phyloP scores from a whole-genome alignment of 192 early-diverging fungal genomes.

The Backusella macrospora region DNA sequence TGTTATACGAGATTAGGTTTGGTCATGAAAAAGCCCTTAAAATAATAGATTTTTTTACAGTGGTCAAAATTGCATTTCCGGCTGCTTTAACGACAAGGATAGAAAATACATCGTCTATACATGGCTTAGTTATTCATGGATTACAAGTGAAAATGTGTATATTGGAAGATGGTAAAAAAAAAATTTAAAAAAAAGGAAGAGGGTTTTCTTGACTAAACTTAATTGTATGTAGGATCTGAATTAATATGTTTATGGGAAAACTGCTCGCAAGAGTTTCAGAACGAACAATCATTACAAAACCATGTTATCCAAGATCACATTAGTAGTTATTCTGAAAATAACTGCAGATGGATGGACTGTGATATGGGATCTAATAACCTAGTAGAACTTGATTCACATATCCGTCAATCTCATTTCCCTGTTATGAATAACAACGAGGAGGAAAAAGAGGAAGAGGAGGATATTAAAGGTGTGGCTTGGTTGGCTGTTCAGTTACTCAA shows the following conservation, averaged over 20 bases:
- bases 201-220: background rate
- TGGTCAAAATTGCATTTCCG: conserved; percentile 43
- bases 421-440: background rate
- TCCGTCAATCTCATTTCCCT: conserved; percentile 13
- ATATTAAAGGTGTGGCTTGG: conserved; percentile 25
- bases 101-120: conserved; percentile 13
- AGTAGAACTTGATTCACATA: background rate
- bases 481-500: conserved; percentile 25
- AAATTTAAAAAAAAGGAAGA: background rate
- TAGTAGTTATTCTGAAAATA: conserved; percentile 9
- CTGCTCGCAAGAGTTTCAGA: conserved; percentile 44
- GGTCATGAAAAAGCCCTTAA: conserved; percentile 35
- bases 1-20: conserved; percentile 53
- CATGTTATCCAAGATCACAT: conserved; percentile 55
- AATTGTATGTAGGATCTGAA: conserved; percentile 19
- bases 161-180: conserved; percentile 36
- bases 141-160: conserved; percentile 36
- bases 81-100: background rate
- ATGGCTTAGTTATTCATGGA: conserved; percentile 22
- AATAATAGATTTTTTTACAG: conserved; percentile 32
- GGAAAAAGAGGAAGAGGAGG: no score
- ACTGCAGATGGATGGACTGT: conserved; percentile 4
- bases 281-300: conserved; percentile 45
- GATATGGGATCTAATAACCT: background rate
- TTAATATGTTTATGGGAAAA: conserved; percentile 53